Evolutionary conservation across 805 yeast species (phyloP).

Genomic region (Lipomyces yamadae): DNA sequence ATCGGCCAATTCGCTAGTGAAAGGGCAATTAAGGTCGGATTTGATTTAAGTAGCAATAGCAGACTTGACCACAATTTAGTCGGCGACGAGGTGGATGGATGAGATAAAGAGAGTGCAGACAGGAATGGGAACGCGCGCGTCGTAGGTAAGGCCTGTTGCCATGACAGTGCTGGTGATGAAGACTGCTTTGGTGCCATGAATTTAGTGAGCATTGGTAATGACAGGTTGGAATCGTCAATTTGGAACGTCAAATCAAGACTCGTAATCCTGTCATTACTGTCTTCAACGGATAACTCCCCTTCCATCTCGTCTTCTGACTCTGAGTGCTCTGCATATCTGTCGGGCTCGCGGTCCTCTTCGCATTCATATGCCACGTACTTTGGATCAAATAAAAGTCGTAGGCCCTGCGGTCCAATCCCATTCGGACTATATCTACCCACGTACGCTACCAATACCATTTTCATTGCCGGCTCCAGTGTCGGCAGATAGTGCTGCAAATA

Average conservation of each 20-base stretch:
- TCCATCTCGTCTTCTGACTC: slow-evolving; percentile 15
- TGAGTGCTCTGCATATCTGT: slow-evolving; percentile 5
- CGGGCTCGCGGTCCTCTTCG: slow-evolving; percentile 2
- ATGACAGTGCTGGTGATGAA: slow-evolving; percentile 77
- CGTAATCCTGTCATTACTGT: slow-evolving; percentile 30
- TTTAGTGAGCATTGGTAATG: slow-evolving; percentile 16
- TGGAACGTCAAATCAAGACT: slow-evolving; percentile 33
- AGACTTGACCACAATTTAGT: slow-evolving; percentile 34
- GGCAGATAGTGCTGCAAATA: slow-evolving; percentile 31
- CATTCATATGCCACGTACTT: not conserved
- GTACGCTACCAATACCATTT: slow-evolving; percentile 34
- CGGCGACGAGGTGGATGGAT: slow-evolving; percentile 33
- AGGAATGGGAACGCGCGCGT: slow-evolving; percentile 52
- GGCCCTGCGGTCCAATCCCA: slow-evolving; percentile 25
- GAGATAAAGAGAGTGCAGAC: slow-evolving; percentile 33
- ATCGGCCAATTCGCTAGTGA: slow-evolving; percentile 38
- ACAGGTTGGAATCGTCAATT: slow-evolving; percentile 27
- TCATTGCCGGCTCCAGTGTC: slow-evolving; percentile 28
- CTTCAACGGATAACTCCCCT: slow-evolving; percentile 8
- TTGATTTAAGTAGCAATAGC: slow-evolving; percentile 23
- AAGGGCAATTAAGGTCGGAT: slow-evolving; percentile 28
- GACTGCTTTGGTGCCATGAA: slow-evolving; percentile 72
- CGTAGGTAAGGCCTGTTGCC: slow-evolving; percentile 84
- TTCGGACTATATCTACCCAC: slow-evolving; percentile 30
- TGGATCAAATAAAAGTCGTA: slow-evolving; percentile 28